Percentiles rank a stretch among this genome's conserved stretches.
These are phyloP conservation scores for Picea sitchensis DNA, from an alignment of 75 land plant genomes.

Conservation along the genomic window DNA sequence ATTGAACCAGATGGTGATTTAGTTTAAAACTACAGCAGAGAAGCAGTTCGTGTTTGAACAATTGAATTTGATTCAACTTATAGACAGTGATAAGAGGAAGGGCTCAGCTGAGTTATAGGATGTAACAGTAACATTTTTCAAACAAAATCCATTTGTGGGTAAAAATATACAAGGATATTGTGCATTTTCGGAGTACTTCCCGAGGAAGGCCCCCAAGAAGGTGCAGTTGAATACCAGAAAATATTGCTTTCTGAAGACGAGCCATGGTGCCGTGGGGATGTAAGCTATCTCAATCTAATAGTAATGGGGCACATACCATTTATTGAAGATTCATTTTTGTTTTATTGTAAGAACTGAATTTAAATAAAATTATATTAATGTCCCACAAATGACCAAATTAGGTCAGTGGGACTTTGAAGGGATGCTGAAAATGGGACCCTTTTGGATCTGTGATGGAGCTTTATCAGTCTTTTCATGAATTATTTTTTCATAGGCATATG, in stretches of 20 bases:
- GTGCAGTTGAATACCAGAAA: background rate
- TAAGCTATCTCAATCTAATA: background rate
- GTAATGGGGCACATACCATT: background rate
- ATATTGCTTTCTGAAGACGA: background rate
- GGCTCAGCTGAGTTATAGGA: background rate
- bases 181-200: background rate
- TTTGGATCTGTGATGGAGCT: background rate
- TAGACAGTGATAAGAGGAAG: background rate
- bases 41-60: conserved; percentile 2
- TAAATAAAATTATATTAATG: background rate
- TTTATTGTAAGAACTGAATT: background rate
- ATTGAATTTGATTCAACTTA: background rate
- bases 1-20: conserved; percentile 49
- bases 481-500: too few species aligned
- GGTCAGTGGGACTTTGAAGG: background rate
- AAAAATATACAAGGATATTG: conserved; percentile 1
- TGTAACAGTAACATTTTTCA: conserved; percentile 1
- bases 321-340: background rate
- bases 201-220: background rate
- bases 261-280: background rate
- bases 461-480: too few species aligned
- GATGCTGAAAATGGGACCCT: background rate
- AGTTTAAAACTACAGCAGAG: conserved; percentile 12
- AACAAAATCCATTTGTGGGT: background rate
- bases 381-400: too few species aligned